A percentile compares a stretch with the other conserved stretches of the same genome.
phyloP scores from a whole-genome alignment of 2,329 filamentous ascomycete genomes.

The Calycina marina region DNA sequence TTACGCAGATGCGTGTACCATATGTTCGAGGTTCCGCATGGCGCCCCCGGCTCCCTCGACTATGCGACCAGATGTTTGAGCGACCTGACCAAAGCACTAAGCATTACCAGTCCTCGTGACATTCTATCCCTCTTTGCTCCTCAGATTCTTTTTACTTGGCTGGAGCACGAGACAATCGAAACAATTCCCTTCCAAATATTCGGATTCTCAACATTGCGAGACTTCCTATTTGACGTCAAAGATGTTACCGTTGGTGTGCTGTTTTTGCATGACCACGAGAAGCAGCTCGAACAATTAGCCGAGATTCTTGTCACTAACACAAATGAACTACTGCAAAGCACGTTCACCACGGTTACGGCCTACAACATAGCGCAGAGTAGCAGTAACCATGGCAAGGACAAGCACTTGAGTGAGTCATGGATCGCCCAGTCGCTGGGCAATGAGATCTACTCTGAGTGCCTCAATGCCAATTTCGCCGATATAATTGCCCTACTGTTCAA shows the following conservation, averaged over 20 bases:
- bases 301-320: slow-evolving; percentile 37
- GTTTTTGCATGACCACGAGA: slow-evolving; percentile 63
- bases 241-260: slow-evolving; percentile 69
- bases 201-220: slow-evolving; percentile 52
- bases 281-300: slow-evolving; percentile 46
- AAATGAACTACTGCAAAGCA: slow-evolving; percentile 43
- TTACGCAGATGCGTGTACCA: slow-evolving; percentile 80
- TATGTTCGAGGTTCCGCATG: slow-evolving; percentile 80
- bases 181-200: slow-evolving; percentile 78
- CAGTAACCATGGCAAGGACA: slow-evolving; percentile 27
- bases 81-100: slow-evolving; percentile 49
- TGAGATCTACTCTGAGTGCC: slow-evolving; percentile 44
- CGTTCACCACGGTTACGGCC: slow-evolving; percentile 66
- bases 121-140: slow-evolving; percentile 77
- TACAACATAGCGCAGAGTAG: slow-evolving; percentile 75
- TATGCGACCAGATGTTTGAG: slow-evolving; percentile 62
- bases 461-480: slow-evolving; percentile 58
- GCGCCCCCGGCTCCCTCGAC: slow-evolving; percentile 44
- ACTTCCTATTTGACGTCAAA: slow-evolving; percentile 56
- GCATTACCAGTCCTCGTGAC: slow-evolving; percentile 48
- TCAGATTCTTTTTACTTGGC: slow-evolving; percentile 85
- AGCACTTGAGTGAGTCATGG: slow-evolving; percentile 45
- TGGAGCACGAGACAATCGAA: slow-evolving; percentile 50
- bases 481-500: slow-evolving; percentile 66
- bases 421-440: slow-evolving; percentile 57